Percentiles rank a stretch among this genome's conserved stretches.
phyloP scores from a whole-genome alignment of 2,329 filamentous ascomycete genomes.

The Aspergillus fumigatiaffinis region DNA sequence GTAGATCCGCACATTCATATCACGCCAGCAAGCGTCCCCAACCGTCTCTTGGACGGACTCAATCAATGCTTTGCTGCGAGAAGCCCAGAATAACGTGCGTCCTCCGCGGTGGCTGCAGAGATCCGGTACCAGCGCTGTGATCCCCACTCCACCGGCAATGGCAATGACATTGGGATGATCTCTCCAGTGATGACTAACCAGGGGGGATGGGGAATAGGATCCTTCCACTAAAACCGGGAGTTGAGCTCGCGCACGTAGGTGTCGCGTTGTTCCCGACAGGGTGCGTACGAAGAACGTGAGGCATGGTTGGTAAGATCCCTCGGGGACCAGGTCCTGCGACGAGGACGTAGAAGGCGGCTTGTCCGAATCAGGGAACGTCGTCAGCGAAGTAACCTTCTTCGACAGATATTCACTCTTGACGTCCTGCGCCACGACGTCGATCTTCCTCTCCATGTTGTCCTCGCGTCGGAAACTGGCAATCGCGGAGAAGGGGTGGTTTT shows the following conservation, averaged over 20 bases:
- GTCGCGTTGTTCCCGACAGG: background rate
- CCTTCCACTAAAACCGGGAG: background rate
- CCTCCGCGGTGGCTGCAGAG: background rate
- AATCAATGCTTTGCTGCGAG: background rate
- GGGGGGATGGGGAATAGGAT: background rate
- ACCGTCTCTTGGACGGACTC: background rate
- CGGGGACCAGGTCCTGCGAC: background rate
- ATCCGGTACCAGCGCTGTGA: background rate
- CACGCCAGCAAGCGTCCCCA: background rate
- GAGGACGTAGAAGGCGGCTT: background rate
- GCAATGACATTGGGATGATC: background rate
- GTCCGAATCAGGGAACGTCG: background rate
- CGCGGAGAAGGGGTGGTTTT: constrained; percentile 5
- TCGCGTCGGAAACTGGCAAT: background rate
- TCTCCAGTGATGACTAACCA: too few species aligned
- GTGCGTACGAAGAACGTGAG: background rate
- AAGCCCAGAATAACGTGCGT: background rate
- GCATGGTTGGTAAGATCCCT: background rate
- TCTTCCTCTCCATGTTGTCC: background rate
- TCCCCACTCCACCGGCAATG: background rate
- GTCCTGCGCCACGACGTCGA: background rate
- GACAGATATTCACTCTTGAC: background rate
- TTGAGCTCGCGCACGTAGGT: background rate
- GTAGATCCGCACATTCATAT: background rate
- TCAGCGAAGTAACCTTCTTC: background rate